phyloP scores from a whole-genome alignment of 2,329 filamentous ascomycete species.

The Cercospora beticola region DNA sequence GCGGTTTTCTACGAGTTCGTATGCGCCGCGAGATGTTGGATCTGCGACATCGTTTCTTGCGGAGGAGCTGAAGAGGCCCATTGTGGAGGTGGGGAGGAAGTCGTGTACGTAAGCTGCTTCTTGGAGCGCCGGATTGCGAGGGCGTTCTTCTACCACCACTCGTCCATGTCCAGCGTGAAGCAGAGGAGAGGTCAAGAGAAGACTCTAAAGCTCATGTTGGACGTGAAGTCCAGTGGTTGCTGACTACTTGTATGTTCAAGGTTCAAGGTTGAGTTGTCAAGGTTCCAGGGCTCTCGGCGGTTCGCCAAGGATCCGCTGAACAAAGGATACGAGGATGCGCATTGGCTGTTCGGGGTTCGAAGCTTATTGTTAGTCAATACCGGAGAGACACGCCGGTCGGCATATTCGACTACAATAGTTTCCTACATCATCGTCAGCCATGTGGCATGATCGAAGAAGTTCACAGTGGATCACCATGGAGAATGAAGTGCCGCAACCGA shows the following conservation, averaged over 20 bases:
- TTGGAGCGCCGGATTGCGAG: not conserved
- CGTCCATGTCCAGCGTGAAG: not conserved
- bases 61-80: slow-evolving; percentile 18
- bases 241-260: not conserved
- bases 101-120: not conserved
- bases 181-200: not conserved
- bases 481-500: not conserved
- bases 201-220: not conserved
- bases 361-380: slow-evolving; percentile 6
- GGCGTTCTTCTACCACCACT: not conserved
- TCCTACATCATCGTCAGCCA: not conserved
- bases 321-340: not conserved
- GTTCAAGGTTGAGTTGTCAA: not conserved
- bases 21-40: slow-evolving; percentile 18
- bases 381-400: slow-evolving; percentile 4
- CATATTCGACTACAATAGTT: not conserved
- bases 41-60: slow-evolving; percentile 1
- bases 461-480: not conserved
- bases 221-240: not conserved
- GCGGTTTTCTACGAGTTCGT: slow-evolving; percentile 20
- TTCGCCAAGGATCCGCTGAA: slow-evolving; percentile 6
- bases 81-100: not conserved
- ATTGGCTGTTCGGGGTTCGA: not conserved
- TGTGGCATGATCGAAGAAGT: not conserved
- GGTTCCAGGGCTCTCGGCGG: not conserved